phyloP scores from a whole-genome alignment of 129 eudicot genomes.

The Artemisia argyi region DNA sequence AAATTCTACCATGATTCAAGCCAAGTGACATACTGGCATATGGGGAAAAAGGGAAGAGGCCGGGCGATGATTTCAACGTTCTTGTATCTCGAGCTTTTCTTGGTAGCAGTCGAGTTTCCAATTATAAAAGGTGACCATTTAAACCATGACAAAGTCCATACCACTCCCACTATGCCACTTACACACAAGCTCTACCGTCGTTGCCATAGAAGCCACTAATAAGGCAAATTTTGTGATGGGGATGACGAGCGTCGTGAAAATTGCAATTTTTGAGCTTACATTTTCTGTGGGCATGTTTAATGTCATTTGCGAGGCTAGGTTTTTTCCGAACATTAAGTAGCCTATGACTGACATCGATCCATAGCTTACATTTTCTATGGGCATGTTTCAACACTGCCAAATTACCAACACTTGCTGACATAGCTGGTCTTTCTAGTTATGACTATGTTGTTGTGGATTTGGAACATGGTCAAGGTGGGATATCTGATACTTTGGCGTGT shows the following conservation, averaged over 20 bases:
- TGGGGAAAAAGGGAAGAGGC: conserved; percentile 28
- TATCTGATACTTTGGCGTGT: too few relatives aligned
- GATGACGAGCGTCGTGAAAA: conserved; percentile 45
- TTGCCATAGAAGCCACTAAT: conserved; percentile 42
- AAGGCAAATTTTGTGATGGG: conserved; percentile 58
- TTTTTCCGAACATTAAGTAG: conserved; percentile 53
- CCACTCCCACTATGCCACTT: too few relatives aligned
- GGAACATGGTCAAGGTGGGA: too few relatives aligned
- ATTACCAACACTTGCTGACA: too few relatives aligned
- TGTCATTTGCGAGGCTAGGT: conserved; percentile 52
- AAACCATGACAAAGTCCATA: too few relatives aligned
- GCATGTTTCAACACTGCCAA: too few relatives aligned
- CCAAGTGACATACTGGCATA: not conserved
- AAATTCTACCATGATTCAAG: conserved; percentile 44
- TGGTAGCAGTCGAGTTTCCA: conserved; percentile 61
- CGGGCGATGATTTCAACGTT: conserved; percentile 37
- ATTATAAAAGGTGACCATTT: conserved; percentile 47
- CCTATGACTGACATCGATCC: conserved; percentile 59
- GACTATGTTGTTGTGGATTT: too few relatives aligned
- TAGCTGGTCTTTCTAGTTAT: too few relatives aligned
- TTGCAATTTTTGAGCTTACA: conserved; percentile 54
- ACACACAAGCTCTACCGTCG: conserved; percentile 49
- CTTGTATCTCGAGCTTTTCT: conserved; percentile 58
- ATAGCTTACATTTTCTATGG: too few relatives aligned
- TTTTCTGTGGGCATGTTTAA: conserved; percentile 53